A percentile compares a stretch with the other conserved stretches of the same genome.
Conservation (phyloP, 768 basidiomycete species). For the Boletus tylopilopsis region DNA sequence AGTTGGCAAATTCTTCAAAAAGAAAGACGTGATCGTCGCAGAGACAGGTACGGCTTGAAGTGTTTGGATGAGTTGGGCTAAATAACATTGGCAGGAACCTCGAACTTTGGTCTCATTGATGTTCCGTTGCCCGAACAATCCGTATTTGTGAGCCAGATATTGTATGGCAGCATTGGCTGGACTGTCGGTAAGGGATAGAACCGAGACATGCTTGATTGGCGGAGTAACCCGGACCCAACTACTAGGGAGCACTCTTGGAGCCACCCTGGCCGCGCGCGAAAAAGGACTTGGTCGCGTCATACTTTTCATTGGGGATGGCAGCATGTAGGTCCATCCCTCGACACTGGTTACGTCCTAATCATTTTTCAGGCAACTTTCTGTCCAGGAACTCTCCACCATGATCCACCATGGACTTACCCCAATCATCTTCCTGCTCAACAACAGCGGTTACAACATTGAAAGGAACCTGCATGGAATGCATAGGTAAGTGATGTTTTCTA, state of each 20-base stretch:
- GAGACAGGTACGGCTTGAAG: slow-evolving; percentile 63
- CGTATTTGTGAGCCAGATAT: slow-evolving; percentile 66
- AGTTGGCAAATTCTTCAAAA: slow-evolving; percentile 64
- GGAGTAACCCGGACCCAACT: neutral
- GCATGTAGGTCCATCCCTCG: slow-evolving; percentile 46
- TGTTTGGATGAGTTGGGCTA: neutral
- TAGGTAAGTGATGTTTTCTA: slow-evolving; percentile 33
- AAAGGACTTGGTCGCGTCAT: slow-evolving; percentile 61
- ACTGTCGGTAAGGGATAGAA: slow-evolving; percentile 54
- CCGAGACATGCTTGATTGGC: neutral
- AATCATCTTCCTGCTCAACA: slow-evolving; percentile 81
- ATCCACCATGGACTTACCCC: slow-evolving; percentile 68
- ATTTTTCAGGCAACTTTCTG: slow-evolving; percentile 60
- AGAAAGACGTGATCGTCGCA: slow-evolving; percentile 73
- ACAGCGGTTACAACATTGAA: slow-evolving; percentile 86
- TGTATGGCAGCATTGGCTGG: slow-evolving; percentile 95
- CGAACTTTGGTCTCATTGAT: slow-evolving; percentile 82
- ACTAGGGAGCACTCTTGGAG: slow-evolving; percentile 64
- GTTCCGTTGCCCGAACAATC: slow-evolving; percentile 71
- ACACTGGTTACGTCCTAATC: slow-evolving; percentile 3
- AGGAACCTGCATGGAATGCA: slow-evolving; percentile 65
- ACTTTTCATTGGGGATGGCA: slow-evolving; percentile 84
- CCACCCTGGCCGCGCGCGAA: slow-evolving; percentile 76
- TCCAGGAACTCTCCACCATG: slow-evolving; percentile 87
- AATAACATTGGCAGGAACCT: slow-evolving; percentile 48